Base-by-base conservation (phyloP, 805 yeast species). In the Candida suzukii region DNA sequence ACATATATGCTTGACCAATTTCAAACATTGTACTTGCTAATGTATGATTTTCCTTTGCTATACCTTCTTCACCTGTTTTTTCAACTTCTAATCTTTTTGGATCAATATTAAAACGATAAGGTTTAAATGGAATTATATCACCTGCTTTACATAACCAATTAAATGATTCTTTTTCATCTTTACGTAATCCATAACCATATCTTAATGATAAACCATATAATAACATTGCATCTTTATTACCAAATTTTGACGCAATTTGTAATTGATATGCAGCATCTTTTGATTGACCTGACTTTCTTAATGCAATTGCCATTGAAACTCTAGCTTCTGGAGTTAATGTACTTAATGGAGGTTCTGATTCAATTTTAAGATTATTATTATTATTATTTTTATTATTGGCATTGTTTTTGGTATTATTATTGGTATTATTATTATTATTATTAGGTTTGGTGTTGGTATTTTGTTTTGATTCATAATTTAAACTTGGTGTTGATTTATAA, bases 251-350 rank as follows among this genome's bases (percentile, higher is more conserved):
- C 2, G 86, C 83, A 25, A 72, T 66, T 47, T 76, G 79, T 41
- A 85, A 63, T 48, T 80, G 85, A 50, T 79, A 76, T 2, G 88
- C 72, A 3, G 88, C 81, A 51, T 81, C 91, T 36, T 78, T 70
- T 29, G 76, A 71, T 40, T 80, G 74, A 1, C 86, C 87, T 26
- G 71, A 59, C 31, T 71, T 71, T 41, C 84, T 67, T 37, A 78
- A 61, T 16, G 69, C 68, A 9, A 68, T 60, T 1, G 83, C 83
- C 46, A 64, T 48, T 13, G 61, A 54, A 1, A 70, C 68, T 37
- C 74, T 51, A 9, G 65, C 48, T 30, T 54, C 55, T 5, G 62
- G 58, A 2, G 58, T 47, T 26, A 52, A 31, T 1, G 43, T 40
- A 35, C 52, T 48, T 4, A 40, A 38, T n/a, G 26, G 38, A n/a